Base-by-base conservation (phyloP, 345 rosid genomes). In the Lenwebbia sp. region DNA sequence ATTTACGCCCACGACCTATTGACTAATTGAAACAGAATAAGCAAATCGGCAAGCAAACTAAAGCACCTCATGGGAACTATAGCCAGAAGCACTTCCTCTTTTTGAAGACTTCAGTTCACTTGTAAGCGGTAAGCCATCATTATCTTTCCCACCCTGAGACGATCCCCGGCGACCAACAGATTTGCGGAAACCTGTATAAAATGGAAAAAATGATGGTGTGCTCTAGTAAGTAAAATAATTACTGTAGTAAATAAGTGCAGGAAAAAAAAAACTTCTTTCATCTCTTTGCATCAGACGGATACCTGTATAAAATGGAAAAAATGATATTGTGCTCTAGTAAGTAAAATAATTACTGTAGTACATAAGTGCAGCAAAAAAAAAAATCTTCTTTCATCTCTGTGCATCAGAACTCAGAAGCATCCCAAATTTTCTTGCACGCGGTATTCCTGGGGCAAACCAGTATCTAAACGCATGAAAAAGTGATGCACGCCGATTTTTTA, bases 21-120 rank as follows among this genome's bases (percentile, higher is more conserved):
- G 26, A 70, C 9, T 33, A 5, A 41, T 17, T 23, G 58, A 74
- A 58, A 85, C 60, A 37, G 47, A 54, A 62, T 58, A 55, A 65
- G 28, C 70, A 41, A 84, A 84, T 4, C 26, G 10, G 56, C 54
- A 70, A 70, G 47, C 33, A 82, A 55, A 28, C 74, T 41, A 10
- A 83, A 52, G 54, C 83, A 91, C 92, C 91, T 90, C 89, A 82
- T 90, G 91, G 85, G 88, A 86, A 87, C 89, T 92, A 88, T 87
- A 87, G 55, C 88, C 85, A 86, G 90, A 82, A 83, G 86, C 88
- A 84, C 85, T 78, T 88, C 92, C 91, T 85, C 90, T 87, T 86
- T 90, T 92, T 30, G 86, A 86, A 83, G 89, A 90, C 87, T 88
- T 93, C 84, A 88, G 89, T 40, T 91, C 92, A 88, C 83, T 74